These are phyloP conservation scores for Penicillium sp. DNA, from an alignment of 2,329 filamentous ascomycete species.

Conservation along the genomic window DNA sequence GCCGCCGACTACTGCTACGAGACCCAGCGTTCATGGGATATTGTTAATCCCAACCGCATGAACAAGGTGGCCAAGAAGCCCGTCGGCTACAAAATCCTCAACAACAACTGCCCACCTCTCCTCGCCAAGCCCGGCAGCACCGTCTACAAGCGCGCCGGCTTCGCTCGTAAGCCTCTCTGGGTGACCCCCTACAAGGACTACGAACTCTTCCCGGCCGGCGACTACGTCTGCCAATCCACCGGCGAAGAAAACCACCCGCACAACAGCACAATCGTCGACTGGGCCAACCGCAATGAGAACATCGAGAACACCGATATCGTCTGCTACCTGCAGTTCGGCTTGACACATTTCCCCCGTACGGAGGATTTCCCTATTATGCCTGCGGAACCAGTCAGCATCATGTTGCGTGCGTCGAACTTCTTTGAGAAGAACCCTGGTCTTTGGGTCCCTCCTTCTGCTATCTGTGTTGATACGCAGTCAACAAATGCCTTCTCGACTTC, in stretches of 20 bases:
- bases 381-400: constrained; percentile 56
- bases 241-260: constrained; percentile 35
- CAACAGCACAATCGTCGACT: constrained; percentile 46
- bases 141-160: constrained; percentile 58
- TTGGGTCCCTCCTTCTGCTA: constrained; percentile 50
- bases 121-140: constrained; percentile 53
- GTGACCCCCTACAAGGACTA: constrained; percentile 57
- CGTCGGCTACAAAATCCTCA: constrained; percentile 28
- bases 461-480: constrained; percentile 30
- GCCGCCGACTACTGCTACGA: constrained; percentile 53
- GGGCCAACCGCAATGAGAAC: constrained; percentile 46
- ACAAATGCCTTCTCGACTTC: constrained; percentile 26
- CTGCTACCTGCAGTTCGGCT: constrained; percentile 57
- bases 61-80: constrained; percentile 26
- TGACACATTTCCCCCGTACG: constrained; percentile 51
- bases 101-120: constrained; percentile 33
- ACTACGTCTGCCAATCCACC: constrained; percentile 60
- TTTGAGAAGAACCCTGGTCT: constrained; percentile 58
- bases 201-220: constrained; percentile 59
- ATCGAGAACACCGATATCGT: constrained; percentile 58
- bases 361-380: constrained; percentile 63
- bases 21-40: constrained; percentile 41
- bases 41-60: constrained; percentile 27
- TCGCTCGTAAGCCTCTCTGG: constrained; percentile 59
- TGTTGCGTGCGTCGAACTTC: constrained; percentile 59